These are phyloP conservation scores for Boletus albobrunnescens DNA, from an alignment of 1,284 basidiomycete genomes.

Conservation along the genomic window DNA sequence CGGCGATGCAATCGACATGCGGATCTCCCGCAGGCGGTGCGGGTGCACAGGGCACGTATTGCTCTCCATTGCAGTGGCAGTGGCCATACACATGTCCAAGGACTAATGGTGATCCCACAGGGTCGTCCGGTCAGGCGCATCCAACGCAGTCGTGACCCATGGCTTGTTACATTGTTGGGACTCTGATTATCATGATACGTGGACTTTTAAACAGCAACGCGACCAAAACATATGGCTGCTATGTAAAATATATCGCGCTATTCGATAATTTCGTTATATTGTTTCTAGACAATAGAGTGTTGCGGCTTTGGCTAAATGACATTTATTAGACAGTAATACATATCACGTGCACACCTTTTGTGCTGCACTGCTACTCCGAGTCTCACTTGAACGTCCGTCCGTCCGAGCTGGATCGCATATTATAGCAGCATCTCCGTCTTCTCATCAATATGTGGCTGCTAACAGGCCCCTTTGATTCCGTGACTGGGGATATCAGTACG, in stretches of 20 bases:
- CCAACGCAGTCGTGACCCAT: conserved; percentile 15
- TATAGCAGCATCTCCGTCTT: neutral
- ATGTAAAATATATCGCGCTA: conserved; percentile 22
- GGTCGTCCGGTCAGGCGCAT: conserved; percentile 16
- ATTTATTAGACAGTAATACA: too few species aligned
- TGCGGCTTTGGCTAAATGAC: neutral
- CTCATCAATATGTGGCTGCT: conserved; percentile 25
- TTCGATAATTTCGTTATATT: conserved; percentile 7
- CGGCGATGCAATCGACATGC: conserved; percentile 12
- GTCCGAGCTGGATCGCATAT: neutral
- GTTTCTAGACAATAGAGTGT: neutral
- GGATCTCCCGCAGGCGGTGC: conserved; percentile 13
- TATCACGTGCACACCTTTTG: neutral
- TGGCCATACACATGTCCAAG: conserved; percentile 35
- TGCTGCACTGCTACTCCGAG: too few species aligned
- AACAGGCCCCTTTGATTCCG: conserved; percentile 29
- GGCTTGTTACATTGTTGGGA: neutral
- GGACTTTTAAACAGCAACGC: conserved; percentile 11
- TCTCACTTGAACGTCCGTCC: too few species aligned
- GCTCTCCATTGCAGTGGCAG: conserved; percentile 39
- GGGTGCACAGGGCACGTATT: conserved; percentile 25
- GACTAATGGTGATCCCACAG: conserved; percentile 24
- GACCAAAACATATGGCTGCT: conserved; percentile 4
- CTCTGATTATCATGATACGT: conserved; percentile 1
- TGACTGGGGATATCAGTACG: conserved; percentile 14